Conservation (phyloP, 306 rosid genomes). For the Castanea crenata region DNA sequence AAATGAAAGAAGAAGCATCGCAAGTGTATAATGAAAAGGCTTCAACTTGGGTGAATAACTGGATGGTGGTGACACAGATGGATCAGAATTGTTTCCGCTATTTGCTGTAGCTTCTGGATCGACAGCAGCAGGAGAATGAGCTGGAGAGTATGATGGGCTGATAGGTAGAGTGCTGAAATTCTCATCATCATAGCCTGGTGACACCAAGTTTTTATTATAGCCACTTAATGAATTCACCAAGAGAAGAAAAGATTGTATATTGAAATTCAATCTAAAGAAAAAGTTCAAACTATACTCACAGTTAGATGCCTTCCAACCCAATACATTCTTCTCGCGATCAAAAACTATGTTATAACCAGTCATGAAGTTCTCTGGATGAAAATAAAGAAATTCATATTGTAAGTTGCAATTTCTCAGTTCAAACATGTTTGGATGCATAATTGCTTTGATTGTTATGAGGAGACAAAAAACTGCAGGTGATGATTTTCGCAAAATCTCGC, state of each 20-base stretch:
- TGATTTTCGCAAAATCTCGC: background rate
- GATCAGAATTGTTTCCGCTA: slow-evolving; percentile 12
- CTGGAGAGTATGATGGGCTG: slow-evolving; percentile 36
- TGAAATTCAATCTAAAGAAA: background rate
- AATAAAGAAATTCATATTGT: slow-evolving; percentile 9
- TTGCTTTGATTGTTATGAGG: background rate
- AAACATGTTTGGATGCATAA: background rate
- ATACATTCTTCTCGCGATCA: slow-evolving; percentile 66
- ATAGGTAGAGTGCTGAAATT: slow-evolving; percentile 31
- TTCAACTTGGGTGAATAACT: slow-evolving; percentile 37
- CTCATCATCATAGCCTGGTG: slow-evolving; percentile 53
- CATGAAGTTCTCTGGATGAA: slow-evolving; percentile 91
- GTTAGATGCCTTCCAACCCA: slow-evolving; percentile 73
- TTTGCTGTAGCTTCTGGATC: slow-evolving; percentile 49
- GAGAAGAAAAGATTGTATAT: background rate
- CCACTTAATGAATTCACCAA: background rate
- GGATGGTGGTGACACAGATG: slow-evolving; percentile 12
- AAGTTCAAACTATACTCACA: slow-evolving; percentile 51
- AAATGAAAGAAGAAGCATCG: slow-evolving; percentile 28
- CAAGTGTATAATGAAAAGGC: slow-evolving; percentile 26
- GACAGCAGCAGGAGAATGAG: slow-evolving; percentile 33
- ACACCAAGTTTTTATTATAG: slow-evolving; percentile 13
- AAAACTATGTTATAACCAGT: slow-evolving; percentile 72
- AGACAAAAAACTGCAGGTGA: background rate
- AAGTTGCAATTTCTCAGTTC: background rate